Percentiles rank a stretch among this genome's conserved stretches.
Evolutionary conservation across 495 filamentous ascomycete genomes (phyloP).

Genomic region (Penicillium paxilli): DNA sequence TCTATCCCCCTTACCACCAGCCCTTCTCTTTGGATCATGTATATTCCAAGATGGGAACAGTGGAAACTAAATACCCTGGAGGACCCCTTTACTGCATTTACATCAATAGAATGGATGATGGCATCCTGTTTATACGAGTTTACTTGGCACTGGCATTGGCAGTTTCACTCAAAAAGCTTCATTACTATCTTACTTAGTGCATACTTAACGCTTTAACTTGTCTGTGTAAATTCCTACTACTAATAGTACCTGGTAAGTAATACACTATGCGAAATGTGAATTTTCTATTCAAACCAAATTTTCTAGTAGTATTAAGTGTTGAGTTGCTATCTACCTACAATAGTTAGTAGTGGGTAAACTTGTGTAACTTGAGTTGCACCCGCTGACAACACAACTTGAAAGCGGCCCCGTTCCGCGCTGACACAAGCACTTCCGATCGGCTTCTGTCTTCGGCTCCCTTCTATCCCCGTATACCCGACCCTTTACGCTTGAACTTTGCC

Average conservation of each 20-base stretch:
- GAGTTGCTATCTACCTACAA: background rate
- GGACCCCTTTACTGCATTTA: background rate
- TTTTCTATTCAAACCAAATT: too few relatives aligned
- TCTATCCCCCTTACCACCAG: background rate
- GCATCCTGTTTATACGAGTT: background rate
- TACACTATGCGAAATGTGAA: too few relatives aligned
- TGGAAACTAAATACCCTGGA: background rate
- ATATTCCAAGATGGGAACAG: background rate
- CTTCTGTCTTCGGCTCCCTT: slow-evolving; percentile 18
- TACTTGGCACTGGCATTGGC: too few relatives aligned
- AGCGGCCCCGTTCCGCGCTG: slow-evolving; percentile 31
- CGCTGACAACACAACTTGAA: too few relatives aligned
- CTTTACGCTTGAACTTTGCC: background rate
- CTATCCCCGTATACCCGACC: background rate
- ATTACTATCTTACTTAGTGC: too few relatives aligned
- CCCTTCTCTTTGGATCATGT: background rate
- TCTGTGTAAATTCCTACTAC: too few relatives aligned
- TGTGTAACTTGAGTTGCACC: too few relatives aligned
- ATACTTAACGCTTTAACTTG: too few relatives aligned
- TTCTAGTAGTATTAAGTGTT: too few relatives aligned
- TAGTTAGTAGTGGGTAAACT: too few relatives aligned
- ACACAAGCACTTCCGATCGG: slow-evolving; percentile 17
- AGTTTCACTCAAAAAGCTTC: too few relatives aligned
- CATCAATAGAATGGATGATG: slow-evolving; percentile 8
- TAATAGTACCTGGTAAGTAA: too few relatives aligned